Evolutionary conservation across 179 eudicot genomes (phyloP).

Genomic region (Heliamphora pulchella): DNA sequence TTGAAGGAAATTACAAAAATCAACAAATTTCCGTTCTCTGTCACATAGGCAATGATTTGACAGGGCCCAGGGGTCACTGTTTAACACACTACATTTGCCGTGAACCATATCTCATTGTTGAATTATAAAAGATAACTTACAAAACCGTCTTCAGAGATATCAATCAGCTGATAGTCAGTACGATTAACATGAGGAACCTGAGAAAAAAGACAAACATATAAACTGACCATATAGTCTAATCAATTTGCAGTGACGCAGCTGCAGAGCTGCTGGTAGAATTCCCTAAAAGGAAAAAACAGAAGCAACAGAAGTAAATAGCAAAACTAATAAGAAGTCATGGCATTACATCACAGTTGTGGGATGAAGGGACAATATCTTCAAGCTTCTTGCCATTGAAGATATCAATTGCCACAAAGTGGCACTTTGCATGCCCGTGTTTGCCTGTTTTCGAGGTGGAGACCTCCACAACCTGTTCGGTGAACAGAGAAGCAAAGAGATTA

Average conservation of each 20-base stretch:
- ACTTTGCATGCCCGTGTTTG: constrained; percentile 58
- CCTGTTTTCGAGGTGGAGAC: constrained; percentile 65
- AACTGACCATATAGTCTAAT: background rate
- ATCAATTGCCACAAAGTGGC: constrained; percentile 57
- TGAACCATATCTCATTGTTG: background rate
- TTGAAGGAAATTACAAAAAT: background rate
- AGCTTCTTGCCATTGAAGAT: constrained; percentile 31
- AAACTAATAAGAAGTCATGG: background rate
- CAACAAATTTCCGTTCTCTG: background rate
- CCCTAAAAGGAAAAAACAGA: background rate
- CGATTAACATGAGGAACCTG: constrained; percentile 26
- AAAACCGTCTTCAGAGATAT: constrained; percentile 24
- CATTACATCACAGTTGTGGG: constrained; percentile 34
- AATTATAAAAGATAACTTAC: constrained; percentile 14
- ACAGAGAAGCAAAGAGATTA: background rate
- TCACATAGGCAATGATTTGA: background rate
- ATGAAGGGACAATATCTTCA: constrained; percentile 31
- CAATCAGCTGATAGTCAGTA: background rate
- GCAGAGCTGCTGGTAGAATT: background rate
- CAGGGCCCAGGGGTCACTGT: background rate
- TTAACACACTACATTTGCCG: background rate
- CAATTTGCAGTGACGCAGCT: background rate
- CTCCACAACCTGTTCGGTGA: constrained; percentile 41
- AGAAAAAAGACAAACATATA: background rate
- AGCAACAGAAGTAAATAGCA: background rate